Conservation (phyloP, 768 basidiomycete genomes). For the Pisolithus microcarpus region DNA sequence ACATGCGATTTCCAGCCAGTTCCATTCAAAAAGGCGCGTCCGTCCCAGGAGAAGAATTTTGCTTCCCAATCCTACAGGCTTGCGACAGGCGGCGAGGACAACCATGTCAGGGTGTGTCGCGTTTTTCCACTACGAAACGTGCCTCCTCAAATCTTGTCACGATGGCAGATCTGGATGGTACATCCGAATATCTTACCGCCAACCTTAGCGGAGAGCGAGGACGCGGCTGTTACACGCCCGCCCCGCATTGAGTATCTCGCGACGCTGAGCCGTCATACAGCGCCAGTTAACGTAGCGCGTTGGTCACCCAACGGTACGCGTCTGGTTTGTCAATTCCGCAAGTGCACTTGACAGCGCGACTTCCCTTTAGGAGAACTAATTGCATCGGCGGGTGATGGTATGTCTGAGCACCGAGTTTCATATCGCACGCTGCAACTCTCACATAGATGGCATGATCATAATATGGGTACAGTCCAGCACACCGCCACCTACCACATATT, state of each 20-base stretch:
- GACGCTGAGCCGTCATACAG: conserved; percentile 87
- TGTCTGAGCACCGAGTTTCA: conserved; percentile 19
- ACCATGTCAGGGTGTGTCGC: conserved; percentile 83
- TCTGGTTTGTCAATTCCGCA: conserved; percentile 1
- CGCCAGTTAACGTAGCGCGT: conserved; percentile 92
- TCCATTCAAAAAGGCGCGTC: conserved; percentile 75
- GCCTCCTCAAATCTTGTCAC: conserved; percentile 3
- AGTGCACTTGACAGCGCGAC: background rate
- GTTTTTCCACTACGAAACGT: conserved; percentile 9
- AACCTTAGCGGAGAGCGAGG: conserved; percentile 37
- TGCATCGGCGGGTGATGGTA: conserved; percentile 97
- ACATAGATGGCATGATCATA: conserved; percentile 90
- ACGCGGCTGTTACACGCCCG: conserved; percentile 38
- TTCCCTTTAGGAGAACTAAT: conserved; percentile 65
- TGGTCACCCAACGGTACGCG: conserved; percentile 87
- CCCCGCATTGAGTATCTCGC: conserved; percentile 96
- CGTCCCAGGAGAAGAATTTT: conserved; percentile 47
- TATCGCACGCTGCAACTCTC: conserved; percentile 1
- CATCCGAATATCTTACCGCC: conserved; percentile 81
- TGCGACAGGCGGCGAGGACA: conserved; percentile 95
- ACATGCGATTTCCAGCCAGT: conserved; percentile 93
- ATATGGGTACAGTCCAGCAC: conserved; percentile 84
- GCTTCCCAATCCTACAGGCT: conserved; percentile 76
- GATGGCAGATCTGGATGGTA: conserved; percentile 80
- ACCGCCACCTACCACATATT: conserved; percentile 66